Percentiles rank a stretch among this genome's conserved stretches.
Conservation (phyloP, 1,284 basidiomycete genomes). For the Boletus mariae region DNA sequence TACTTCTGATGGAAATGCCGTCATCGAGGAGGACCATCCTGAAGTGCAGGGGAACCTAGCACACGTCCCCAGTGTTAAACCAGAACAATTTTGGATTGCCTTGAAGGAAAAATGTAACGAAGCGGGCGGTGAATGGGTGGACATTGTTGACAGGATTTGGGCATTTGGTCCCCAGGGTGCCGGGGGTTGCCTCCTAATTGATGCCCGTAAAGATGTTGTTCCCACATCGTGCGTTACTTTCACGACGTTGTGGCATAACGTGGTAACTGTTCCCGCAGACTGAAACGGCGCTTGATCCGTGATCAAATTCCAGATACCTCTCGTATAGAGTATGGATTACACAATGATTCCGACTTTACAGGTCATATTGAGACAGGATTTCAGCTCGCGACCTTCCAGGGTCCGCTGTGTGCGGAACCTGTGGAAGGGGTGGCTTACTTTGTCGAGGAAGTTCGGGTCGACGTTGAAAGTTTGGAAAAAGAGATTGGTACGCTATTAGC, state of each 20-base stretch:
- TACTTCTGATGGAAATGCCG: conserved; percentile 31
- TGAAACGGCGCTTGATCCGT: conserved; percentile 47
- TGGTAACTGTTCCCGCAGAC: conserved; percentile 34
- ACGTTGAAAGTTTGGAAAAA: conserved; percentile 56
- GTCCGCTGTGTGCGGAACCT: conserved; percentile 93
- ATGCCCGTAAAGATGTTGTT: conserved; percentile 48
- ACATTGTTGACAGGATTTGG: conserved; percentile 76
- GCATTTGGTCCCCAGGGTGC: conserved; percentile 88
- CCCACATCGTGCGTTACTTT: conserved; percentile 50
- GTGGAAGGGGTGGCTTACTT: conserved; percentile 93
- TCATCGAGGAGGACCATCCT: conserved; percentile 39
- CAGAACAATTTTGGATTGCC: conserved; percentile 80
- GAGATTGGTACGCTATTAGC: conserved; percentile 53
- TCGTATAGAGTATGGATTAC: conserved; percentile 22
- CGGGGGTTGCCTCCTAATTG: conserved; percentile 87
- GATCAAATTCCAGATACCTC: conserved; percentile 35
- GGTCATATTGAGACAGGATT: conserved; percentile 89
- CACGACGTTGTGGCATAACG: conserved; percentile 4
- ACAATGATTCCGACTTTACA: conserved; percentile 62
- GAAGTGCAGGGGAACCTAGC: conserved; percentile 58
- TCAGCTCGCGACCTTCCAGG: conserved; percentile 91
- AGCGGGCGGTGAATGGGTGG: conserved; percentile 80
- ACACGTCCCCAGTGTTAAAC: conserved; percentile 59
- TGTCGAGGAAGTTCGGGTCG: conserved; percentile 72
- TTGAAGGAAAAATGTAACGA: conserved; percentile 65